Conservation (phyloP, 1,139 yeast genomes). For the Hansenula lynferdii region DNA sequence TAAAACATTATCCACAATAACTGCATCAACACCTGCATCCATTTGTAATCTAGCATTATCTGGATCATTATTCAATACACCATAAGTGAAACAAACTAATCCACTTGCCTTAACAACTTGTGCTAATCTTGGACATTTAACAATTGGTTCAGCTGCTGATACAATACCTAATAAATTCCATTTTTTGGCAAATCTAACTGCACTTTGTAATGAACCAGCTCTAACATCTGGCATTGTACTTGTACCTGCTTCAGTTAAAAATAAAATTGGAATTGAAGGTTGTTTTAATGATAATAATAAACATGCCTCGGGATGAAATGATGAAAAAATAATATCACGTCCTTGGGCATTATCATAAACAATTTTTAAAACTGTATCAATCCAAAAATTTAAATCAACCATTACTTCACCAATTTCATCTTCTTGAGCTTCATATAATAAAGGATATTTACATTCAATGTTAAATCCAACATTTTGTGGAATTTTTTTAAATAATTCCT, state of each 20-base stretch:
- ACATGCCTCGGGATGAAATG: conserved; percentile 95
- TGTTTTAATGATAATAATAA: conserved; percentile 82
- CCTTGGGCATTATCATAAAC: conserved; percentile 79
- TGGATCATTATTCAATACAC: conserved; percentile 80
- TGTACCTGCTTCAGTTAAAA: conserved; percentile 86
- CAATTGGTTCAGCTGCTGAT: conserved; percentile 80
- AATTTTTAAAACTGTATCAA: conserved; percentile 74
- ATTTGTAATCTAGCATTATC: conserved; percentile 81
- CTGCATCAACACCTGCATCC: conserved; percentile 96
- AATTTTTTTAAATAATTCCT: conserved; percentile 74
- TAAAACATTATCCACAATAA: conserved; percentile 89
- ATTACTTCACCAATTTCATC: conserved; percentile 89
- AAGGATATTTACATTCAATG: conserved; percentile 92
- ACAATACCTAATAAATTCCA: conserved; percentile 95
- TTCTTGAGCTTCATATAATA: conserved; percentile 87
- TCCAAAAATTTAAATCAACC: conserved; percentile 80
- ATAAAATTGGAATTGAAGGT: conserved; percentile 87
- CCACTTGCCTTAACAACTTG: conserved; percentile 88
- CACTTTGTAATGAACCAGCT: conserved; percentile 85
- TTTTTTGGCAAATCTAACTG: conserved; percentile 82
- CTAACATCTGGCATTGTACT: conserved; percentile 81
- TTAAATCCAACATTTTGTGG: conserved; percentile 89
- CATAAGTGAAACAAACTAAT: conserved; percentile 91
- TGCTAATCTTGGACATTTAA: conserved; percentile 83
- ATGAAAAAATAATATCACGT: conserved; percentile 84